Evolutionary conservation across 768 basidiomycete genomes (phyloP).

Genomic region (Dentipellis sp.): DNA sequence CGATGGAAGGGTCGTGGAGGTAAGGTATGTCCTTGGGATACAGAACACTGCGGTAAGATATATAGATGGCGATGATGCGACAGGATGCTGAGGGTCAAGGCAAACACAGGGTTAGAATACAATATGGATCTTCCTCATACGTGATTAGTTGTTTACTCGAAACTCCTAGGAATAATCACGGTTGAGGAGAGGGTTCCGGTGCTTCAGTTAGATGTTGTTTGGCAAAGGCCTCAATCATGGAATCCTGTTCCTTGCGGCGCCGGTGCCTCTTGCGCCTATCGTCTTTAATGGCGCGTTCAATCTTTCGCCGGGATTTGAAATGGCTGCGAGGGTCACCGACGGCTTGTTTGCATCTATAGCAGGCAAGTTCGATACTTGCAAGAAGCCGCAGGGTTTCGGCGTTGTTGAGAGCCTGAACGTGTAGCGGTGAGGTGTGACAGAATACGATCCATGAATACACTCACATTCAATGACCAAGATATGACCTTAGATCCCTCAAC

Average conservation of each 20-base stretch:
- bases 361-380: conserved; percentile 79
- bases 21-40: not conserved
- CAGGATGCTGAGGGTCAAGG: not conserved
- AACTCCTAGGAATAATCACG: not conserved
- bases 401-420: conserved; percentile 62
- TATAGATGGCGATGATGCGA: not conserved
- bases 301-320: conserved; percentile 54
- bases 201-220: conserved; percentile 31
- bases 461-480: conserved; percentile 80
- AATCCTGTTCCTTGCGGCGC: conserved; percentile 76
- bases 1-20: not conserved
- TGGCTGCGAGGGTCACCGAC: conserved; percentile 60
- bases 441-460: conserved; percentile 15
- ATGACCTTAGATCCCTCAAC: conserved; percentile 66
- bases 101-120: not conserved
- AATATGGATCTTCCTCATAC: not conserved
- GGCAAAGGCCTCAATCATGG: conserved; percentile 74
- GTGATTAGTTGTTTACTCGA: not conserved
- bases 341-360: conserved; percentile 66
- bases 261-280: conserved; percentile 70
- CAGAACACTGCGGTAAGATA: not conserved
- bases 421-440: not conserved
- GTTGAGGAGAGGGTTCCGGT: conserved; percentile 1
- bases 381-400: conserved; percentile 75
- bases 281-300: conserved; percentile 78